Conservation (phyloP, 2,329 filamentous ascomycete genomes). For the Aspergillus unguis region DNA sequence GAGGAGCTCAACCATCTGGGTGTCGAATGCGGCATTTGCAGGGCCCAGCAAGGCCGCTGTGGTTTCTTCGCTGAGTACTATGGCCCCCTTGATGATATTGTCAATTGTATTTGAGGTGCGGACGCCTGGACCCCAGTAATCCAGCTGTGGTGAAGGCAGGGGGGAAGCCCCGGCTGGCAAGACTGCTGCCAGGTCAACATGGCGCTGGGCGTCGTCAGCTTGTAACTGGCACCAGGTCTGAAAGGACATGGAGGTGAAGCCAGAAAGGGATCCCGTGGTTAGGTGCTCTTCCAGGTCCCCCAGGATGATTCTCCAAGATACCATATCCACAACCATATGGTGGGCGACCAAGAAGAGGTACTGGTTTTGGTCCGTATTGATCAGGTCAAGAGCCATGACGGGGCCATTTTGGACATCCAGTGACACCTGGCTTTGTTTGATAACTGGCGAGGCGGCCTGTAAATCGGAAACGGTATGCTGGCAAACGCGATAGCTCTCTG, state of each 20-base stretch:
- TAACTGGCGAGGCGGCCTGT: background rate
- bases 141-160: background rate
- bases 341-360: background rate
- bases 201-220: background rate
- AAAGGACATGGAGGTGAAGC: background rate
- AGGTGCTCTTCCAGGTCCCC: background rate
- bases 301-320: background rate
- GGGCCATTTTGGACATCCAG: constrained; percentile 3
- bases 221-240: background rate
- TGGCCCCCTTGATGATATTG: too few species aligned
- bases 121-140: too few species aligned
- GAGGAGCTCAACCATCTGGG: background rate
- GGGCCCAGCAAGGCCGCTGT: background rate
- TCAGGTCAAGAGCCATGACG: constrained; percentile 5
- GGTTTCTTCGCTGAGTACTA: too few species aligned
- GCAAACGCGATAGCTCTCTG: constrained; percentile 1
- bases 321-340: background rate
- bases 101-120: too few species aligned
- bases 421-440: background rate
- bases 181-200: background rate
- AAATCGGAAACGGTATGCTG: background rate
- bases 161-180: background rate
- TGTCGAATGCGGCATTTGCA: too few species aligned
- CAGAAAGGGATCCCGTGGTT: background rate
- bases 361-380: background rate